Evolutionary conservation across 352 stramenopile species (phyloP).

Genomic region (Blastocystis sp.): DNA sequence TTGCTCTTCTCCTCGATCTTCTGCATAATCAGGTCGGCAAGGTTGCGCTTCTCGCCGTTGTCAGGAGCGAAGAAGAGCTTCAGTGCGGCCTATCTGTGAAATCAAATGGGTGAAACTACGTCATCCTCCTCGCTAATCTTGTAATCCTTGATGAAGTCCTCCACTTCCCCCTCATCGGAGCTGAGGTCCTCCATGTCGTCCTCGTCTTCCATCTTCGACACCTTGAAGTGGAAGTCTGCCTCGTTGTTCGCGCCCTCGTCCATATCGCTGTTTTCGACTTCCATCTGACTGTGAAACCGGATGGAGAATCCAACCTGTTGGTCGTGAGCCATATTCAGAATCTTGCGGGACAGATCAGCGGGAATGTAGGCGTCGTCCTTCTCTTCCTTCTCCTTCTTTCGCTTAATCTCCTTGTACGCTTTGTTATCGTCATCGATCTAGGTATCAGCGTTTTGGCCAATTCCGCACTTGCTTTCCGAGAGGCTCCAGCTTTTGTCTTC

Average conservation of each 20-base stretch:
- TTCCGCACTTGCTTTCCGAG: constrained; percentile 30
- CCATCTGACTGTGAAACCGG: constrained; percentile 15
- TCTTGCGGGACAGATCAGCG: constrained; percentile 71
- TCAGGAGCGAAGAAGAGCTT: constrained; percentile 82
- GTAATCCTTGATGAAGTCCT: constrained; percentile 73
- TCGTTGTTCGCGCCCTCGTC: constrained; percentile 80
- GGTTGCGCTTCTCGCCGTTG: constrained; percentile 80
- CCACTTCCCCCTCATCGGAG: constrained; percentile 77
- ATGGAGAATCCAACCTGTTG: constrained; percentile 73
- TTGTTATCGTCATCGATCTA: constrained; percentile 68
- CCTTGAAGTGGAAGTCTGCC: constrained; percentile 78
- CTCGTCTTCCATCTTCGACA: constrained; percentile 79
- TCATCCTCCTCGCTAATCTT: constrained; percentile 83
- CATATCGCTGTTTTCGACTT: constrained; percentile 71
- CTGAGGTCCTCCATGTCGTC: constrained; percentile 83
- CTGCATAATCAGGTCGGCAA: constrained; percentile 98
- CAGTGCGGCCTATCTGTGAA: constrained; percentile 78
- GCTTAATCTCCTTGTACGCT: constrained; percentile 71
- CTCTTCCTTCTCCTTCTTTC: constrained; percentile 70
- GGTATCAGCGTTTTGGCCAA: not conserved
- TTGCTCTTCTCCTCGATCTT: constrained; percentile 95
- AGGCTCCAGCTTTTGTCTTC: constrained; percentile 32
- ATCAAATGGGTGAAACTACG: constrained; percentile 72
- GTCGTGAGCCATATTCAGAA: constrained; percentile 76
- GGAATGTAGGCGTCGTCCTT: constrained; percentile 71